A percentile compares a stretch with the other conserved stretches of the same genome.
These are phyloP conservation scores for Haberlea rhodopensis DNA, from an alignment of 257 asterid species.

Conservation along the genomic window DNA sequence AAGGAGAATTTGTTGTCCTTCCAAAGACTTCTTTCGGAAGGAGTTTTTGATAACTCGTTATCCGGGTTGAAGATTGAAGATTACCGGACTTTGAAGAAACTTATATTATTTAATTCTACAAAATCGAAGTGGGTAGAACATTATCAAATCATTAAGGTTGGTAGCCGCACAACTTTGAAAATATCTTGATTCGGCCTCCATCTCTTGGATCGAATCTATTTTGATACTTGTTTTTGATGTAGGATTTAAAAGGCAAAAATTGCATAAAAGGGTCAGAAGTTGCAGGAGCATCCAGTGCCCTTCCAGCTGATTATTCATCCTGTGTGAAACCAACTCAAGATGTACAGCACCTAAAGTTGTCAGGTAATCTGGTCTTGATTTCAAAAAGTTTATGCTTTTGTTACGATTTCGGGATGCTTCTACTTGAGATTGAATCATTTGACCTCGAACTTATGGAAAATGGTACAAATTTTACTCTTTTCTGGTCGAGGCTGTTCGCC, in stretches of 20 bases:
- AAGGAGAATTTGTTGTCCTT: slow-evolving; percentile 58
- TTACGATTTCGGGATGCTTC: neutral
- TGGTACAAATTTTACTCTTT: too few relatives aligned
- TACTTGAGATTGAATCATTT: neutral
- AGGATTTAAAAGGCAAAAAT: slow-evolving; percentile 51
- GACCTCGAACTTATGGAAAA: too few relatives aligned
- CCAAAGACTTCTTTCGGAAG: slow-evolving; percentile 72
- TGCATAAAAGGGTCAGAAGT: slow-evolving; percentile 34
- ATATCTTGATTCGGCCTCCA: slow-evolving; percentile 14
- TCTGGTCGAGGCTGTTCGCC: slow-evolving; percentile 6
- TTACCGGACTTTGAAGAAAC: slow-evolving; percentile 49
- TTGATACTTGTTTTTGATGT: slow-evolving; percentile 20
- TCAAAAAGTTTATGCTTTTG: neutral
- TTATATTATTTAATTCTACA: slow-evolving; percentile 43
- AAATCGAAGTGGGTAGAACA: slow-evolving; percentile 72
- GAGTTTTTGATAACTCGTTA: slow-evolving; percentile 56
- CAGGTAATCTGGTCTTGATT: slow-evolving; percentile 39
- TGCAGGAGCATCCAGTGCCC: slow-evolving; percentile 34
- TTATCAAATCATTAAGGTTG: slow-evolving; percentile 53
- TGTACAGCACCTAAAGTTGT: slow-evolving; percentile 37
- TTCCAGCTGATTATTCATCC: slow-evolving; percentile 42
- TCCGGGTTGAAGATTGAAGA: slow-evolving; percentile 52
- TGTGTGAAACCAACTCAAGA: slow-evolving; percentile 45
- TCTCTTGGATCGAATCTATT: slow-evolving; percentile 3
- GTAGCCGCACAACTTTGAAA: slow-evolving; percentile 10